These are phyloP conservation scores for Yarrowia sp. DNA, from an alignment of 805 yeast species.

Conservation along the genomic window DNA sequence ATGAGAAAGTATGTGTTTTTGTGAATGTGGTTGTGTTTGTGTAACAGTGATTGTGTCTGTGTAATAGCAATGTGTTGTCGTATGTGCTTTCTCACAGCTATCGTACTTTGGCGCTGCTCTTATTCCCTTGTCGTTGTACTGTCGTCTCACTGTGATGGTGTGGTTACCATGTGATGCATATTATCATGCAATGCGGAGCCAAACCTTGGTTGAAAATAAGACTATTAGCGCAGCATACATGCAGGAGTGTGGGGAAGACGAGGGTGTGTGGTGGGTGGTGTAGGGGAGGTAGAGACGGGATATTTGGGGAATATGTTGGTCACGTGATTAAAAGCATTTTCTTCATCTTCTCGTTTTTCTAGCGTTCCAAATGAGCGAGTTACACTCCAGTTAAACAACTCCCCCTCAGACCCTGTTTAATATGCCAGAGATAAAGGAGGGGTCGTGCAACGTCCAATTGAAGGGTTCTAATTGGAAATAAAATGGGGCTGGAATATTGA, in stretches of 20 bases:
- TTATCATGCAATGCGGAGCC: constrained; percentile 10
- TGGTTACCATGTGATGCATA: constrained; percentile 18
- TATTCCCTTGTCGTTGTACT: background rate
- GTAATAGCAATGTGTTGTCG: background rate
- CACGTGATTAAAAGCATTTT: background rate
- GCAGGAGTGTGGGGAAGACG: constrained; percentile 8
- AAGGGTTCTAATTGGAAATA: too few species aligned
- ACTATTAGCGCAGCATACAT: background rate
- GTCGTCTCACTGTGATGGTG: background rate
- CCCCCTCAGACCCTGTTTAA: too few species aligned
- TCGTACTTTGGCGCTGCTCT: background rate
- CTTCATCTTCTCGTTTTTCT: too few species aligned
- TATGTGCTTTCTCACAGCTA: background rate
- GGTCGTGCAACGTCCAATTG: too few species aligned
- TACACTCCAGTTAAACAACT: too few species aligned
- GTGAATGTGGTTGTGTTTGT: background rate
- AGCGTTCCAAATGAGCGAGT: too few species aligned
- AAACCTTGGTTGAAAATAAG: background rate
- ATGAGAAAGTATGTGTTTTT: too few species aligned
- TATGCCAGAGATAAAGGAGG: too few species aligned
- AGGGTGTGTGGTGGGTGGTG: background rate
- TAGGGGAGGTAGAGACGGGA: background rate
- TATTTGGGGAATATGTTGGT: background rate
- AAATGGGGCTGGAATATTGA: too few species aligned
- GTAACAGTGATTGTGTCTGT: background rate